Conservation (phyloP, 805 yeast species). For the Candida bentonensis region DNA sequence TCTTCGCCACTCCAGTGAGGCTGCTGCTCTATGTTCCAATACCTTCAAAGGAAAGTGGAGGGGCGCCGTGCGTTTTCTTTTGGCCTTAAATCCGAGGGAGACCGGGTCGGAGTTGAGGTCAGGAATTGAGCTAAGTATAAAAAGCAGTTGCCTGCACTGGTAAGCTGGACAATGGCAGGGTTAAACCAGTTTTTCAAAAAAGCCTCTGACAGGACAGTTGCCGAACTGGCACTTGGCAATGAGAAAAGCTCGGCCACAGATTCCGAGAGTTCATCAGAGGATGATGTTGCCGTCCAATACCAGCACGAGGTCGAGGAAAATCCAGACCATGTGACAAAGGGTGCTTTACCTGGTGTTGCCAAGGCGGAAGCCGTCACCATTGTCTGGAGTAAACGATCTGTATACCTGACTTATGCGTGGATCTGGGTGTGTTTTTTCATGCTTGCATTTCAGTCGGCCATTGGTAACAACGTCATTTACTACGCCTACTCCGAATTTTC, state of each 20-base stretch:
- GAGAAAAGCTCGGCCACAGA: background rate
- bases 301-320: conserved; percentile 4
- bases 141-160: too few species aligned
- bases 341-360: conserved; percentile 19
- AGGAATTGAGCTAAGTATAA: too few species aligned
- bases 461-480: conserved; percentile 15
- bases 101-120: too few species aligned
- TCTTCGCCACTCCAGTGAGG: too few species aligned
- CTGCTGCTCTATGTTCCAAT: too few species aligned
- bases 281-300: background rate
- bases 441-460: conserved; percentile 20
- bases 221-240: background rate
- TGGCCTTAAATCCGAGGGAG: too few species aligned
- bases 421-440: conserved; percentile 25
- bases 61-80: too few species aligned
- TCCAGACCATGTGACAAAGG: conserved; percentile 11
- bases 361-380: conserved; percentile 20
- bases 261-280: background rate
- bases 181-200: background rate
- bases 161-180: background rate
- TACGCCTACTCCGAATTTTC: conserved; percentile 15
- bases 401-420: conserved; percentile 19
- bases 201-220: background rate
- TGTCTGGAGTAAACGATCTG: conserved; percentile 20
- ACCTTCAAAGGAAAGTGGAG: too few species aligned